Evolutionary conservation across 164 flowering plant species (phyloP).

Genomic region (Stephania japonica): DNA sequence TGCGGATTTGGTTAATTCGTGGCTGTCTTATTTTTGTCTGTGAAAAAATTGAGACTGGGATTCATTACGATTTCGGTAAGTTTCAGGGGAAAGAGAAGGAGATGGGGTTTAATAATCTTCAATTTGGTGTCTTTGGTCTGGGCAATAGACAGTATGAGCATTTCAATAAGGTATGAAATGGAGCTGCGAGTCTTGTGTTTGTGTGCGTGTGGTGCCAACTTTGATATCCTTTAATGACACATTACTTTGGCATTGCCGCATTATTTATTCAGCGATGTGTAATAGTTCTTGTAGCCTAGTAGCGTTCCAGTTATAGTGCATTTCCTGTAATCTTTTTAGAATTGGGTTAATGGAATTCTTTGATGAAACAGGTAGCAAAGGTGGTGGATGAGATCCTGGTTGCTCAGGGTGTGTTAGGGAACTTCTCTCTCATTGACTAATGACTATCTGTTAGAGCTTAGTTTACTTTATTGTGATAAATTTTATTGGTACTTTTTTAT

Average conservation of each 20-base stretch:
- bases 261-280: background rate
- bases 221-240: background rate
- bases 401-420: constrained; percentile 55
- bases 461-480: no score
- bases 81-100: constrained; percentile 63
- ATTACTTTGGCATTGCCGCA: no score
- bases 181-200: background rate
- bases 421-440: background rate
- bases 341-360: background rate
- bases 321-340: background rate
- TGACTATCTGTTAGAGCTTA: background rate
- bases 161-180: constrained; percentile 72
- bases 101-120: constrained; percentile 53
- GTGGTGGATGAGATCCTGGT: constrained; percentile 63
- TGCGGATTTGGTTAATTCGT: background rate
- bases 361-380: constrained; percentile 58
- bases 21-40: background rate
- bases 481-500: no score
- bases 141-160: constrained; percentile 97
- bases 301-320: no score
- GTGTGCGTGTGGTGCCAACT: background rate
- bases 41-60: background rate
- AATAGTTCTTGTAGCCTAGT: no score
- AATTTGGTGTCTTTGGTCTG: constrained; percentile 80
- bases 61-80: constrained; percentile 4